Percentiles rank a stretch among this genome's conserved stretches.
These are phyloP conservation scores for Mycosarcoma mackinlayi DNA, from an alignment of 1,284 basidiomycete genomes.

Conservation along the genomic window DNA sequence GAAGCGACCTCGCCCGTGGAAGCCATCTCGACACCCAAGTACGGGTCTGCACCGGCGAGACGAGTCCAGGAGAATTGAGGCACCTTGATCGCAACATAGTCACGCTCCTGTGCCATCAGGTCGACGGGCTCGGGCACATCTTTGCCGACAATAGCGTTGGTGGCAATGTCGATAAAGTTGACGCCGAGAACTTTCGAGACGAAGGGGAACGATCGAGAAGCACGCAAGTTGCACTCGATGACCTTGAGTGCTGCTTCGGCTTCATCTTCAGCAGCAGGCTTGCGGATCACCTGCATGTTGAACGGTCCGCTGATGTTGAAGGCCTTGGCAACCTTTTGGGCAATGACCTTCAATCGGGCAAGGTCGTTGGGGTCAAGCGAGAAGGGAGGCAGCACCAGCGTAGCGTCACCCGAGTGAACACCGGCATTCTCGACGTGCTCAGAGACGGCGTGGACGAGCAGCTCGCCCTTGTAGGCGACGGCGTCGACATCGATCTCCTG, in stretches of 20 bases:
- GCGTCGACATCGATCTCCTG: constrained; percentile 99
- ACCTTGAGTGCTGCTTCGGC: constrained; percentile 85
- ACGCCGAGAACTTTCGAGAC: constrained; percentile 96
- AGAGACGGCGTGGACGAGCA: constrained; percentile 95
- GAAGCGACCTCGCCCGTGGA: constrained; percentile 98
- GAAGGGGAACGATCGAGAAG: constrained; percentile 98
- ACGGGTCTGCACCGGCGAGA: constrained; percentile 90
- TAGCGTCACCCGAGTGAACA: constrained; percentile 98
- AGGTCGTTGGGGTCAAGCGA: constrained; percentile 82
- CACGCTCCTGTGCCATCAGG: constrained; percentile 87
- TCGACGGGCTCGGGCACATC: constrained; percentile 94
- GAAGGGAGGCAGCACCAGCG: constrained; percentile 95
- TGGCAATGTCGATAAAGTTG: constrained; percentile 96
- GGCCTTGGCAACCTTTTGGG: constrained; percentile 91
- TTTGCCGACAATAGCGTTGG: constrained; percentile 87
- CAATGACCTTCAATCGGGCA: constrained; percentile 86
- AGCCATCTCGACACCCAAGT: constrained; percentile 98
- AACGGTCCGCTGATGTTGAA: constrained; percentile 97
- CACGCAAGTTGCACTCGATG: constrained; percentile 98
- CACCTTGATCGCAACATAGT: constrained; percentile 97
- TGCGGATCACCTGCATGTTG: constrained; percentile 99
- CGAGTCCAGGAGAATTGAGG: constrained; percentile 99
- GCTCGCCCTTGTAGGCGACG: constrained; percentile 90
- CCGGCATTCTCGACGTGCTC: constrained; percentile 99
- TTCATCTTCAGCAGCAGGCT: constrained; percentile 74